Evolutionary conservation across 306 rosid species (phyloP), one percentile per base, ranked within the genome.

Genomic region (Vigna unguiculata): DNA sequence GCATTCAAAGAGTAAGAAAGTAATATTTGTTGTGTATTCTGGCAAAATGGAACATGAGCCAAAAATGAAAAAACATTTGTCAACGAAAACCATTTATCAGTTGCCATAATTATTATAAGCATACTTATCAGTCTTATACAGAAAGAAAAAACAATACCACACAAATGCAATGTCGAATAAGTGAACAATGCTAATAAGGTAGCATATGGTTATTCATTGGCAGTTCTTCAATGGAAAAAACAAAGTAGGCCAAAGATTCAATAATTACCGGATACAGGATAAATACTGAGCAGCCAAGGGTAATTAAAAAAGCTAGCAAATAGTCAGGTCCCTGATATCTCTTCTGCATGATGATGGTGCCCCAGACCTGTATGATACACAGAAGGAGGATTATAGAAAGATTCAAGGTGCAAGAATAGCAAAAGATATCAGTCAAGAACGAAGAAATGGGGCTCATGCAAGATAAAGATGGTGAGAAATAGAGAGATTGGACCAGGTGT

Each of bases 341-440:
- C 86, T 92, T 92, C 82, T 95, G 99, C 99, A 92, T 92, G 43
- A 95, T 95, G 67, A 92, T 72, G 30, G 96, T 83, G 40, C 99
- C 96, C 97, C 99, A 95, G 52, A 95, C 86, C 99, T 95, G 92
- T 65, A 71, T 48, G 72, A 81, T 78, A 77, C 14, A 57, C 72
- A 64, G 74, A 78, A 46, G 66, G 60, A 69, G 47, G 38, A 55
- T 59, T 19, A 72, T 17, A 70, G 28, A 74, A 46, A 66, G 34
- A 73, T 65, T 71, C 10, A 41, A 9, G 32, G 66, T 10, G 73
- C 10, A 60, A 41, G 53, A 65, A 49, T 25, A 52, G 77, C 46
- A 72, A 14, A 46, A 12, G 43, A 51, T 57, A 59, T 38, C 40
- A 46, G 57, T 22, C 38, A 71, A 49, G 47, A 32, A 25, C n/a